Percentiles rank a stretch among this genome's conserved stretches.
Evolutionary conservation across 768 basidiomycete species (phyloP).

Genomic region (Phylloporus scabripes): DNA sequence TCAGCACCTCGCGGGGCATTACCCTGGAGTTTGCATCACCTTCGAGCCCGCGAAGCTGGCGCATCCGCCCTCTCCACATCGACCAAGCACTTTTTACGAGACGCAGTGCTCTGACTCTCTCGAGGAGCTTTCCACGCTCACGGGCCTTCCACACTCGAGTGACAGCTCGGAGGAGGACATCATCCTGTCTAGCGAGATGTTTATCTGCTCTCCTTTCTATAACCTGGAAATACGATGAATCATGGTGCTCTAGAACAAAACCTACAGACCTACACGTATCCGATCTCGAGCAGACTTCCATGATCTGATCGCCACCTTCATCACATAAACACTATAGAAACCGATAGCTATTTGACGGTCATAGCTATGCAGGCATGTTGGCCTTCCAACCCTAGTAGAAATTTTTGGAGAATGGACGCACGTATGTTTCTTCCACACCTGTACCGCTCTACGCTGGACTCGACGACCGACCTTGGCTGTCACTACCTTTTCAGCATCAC

Average conservation of each 20-base stretch:
- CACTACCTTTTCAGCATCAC: constrained; percentile 41
- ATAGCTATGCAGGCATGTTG: constrained; percentile 32
- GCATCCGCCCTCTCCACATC: constrained; percentile 46
- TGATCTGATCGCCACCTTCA: constrained; percentile 42
- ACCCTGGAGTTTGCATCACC: constrained; percentile 32
- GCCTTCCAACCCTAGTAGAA: constrained; percentile 1
- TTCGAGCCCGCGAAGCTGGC: constrained; percentile 37
- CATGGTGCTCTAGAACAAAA: not conserved
- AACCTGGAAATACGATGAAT: constrained; percentile 35
- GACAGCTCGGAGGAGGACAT: constrained; percentile 52
- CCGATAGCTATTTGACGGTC: constrained; percentile 39
- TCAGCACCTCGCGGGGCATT: constrained; percentile 7
- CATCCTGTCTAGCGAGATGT: constrained; percentile 52
- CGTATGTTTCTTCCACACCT: constrained; percentile 54
- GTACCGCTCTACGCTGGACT: constrained; percentile 43
- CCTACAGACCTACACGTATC: constrained; percentile 40
- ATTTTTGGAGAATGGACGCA: constrained; percentile 31
- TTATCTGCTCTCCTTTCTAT: constrained; percentile 54
- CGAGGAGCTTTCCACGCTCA: constrained; percentile 55
- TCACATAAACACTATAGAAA: constrained; percentile 37
- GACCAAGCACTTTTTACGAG: constrained; percentile 43
- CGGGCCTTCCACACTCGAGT: constrained; percentile 64
- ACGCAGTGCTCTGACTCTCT: constrained; percentile 44
- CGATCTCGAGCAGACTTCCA: constrained; percentile 54
- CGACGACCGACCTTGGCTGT: constrained; percentile 42